phyloP scores from a whole-genome alignment of 495 filamentous ascomycete species.

The Cairneyella variabilis region DNA sequence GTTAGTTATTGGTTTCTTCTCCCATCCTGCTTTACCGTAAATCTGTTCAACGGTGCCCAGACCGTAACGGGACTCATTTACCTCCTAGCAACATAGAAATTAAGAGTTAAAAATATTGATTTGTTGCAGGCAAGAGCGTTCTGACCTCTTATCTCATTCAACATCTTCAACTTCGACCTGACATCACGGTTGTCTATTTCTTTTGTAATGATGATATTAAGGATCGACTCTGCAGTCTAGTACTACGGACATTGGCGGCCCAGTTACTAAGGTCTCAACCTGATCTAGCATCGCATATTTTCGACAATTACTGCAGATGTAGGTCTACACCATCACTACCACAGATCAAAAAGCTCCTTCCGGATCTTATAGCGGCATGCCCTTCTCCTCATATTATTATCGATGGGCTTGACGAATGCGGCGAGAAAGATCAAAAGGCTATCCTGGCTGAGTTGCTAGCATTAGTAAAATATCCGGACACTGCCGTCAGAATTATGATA shows the following conservation, averaged over 20 bases:
- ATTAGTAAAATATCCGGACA: not conserved
- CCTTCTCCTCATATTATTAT: slow-evolving; percentile 11
- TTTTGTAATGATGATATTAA: slow-evolving; percentile 14
- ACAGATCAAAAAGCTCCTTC: not conserved
- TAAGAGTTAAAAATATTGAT: too few species aligned
- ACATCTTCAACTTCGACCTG: not conserved
- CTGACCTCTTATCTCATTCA: slow-evolving; percentile 22
- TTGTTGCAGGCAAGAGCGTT: slow-evolving; percentile 19
- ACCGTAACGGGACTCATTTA: too few species aligned
- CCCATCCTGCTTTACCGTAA: not conserved
- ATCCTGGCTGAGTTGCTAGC: slow-evolving; percentile 14
- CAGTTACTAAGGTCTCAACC: slow-evolving; percentile 14
- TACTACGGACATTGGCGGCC: slow-evolving; percentile 12
- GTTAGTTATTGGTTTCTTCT: too few species aligned
- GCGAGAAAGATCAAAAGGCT: slow-evolving; percentile 10
- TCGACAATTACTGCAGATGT: slow-evolving; percentile 14
- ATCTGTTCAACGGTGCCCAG: not conserved
- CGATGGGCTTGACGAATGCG: slow-evolving; percentile 25
- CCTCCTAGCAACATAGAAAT: too few species aligned
- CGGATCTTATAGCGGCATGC: not conserved
- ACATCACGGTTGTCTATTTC: slow-evolving; percentile 10
- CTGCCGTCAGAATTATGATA: slow-evolving; percentile 13
- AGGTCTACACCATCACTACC: not conserved
- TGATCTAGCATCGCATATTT: slow-evolving; percentile 19
- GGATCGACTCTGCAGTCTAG: slow-evolving; percentile 1